phyloP scores from a whole-genome alignment of 345 rosid genomes.

The Citrus maxima region DNA sequence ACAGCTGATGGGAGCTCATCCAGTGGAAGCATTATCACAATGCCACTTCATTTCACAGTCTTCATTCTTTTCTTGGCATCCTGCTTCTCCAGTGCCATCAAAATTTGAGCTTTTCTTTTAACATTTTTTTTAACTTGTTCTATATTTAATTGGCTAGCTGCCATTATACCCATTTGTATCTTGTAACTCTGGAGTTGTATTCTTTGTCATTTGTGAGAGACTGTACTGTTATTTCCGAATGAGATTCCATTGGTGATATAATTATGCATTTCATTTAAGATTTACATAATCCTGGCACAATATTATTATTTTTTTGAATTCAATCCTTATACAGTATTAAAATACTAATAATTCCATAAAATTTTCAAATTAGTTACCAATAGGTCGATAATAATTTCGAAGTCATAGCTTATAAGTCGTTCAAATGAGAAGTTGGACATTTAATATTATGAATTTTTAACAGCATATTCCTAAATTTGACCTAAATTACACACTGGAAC shows the following conservation, averaged over 20 bases:
- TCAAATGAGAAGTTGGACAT: no score
- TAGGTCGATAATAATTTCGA: no score
- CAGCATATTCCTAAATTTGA: no score
- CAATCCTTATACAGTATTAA: no score
- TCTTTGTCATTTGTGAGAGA: neutral
- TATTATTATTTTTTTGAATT: no score
- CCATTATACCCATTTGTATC: neutral
- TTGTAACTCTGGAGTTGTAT: neutral
- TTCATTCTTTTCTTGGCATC: conserved; percentile 2
- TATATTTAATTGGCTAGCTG: neutral
- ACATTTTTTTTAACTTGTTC: neutral
- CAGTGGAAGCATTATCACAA: neutral
- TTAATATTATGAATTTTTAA: no score
- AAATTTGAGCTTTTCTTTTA: neutral
- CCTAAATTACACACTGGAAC: no score
- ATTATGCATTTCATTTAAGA: neutral
- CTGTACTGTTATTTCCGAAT: neutral
- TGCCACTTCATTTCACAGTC: conserved; percentile 1
- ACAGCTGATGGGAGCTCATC: conserved; percentile 9
- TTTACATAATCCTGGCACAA: neutral
- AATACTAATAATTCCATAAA: no score
- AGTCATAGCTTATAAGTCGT: no score
- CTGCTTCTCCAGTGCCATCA: conserved; percentile 1
- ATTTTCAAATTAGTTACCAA: no score
- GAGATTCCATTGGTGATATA: neutral